Evolutionary conservation across 208 protist genomes (phyloP).

Genomic region (Crithidia acanthocephali): DNA sequence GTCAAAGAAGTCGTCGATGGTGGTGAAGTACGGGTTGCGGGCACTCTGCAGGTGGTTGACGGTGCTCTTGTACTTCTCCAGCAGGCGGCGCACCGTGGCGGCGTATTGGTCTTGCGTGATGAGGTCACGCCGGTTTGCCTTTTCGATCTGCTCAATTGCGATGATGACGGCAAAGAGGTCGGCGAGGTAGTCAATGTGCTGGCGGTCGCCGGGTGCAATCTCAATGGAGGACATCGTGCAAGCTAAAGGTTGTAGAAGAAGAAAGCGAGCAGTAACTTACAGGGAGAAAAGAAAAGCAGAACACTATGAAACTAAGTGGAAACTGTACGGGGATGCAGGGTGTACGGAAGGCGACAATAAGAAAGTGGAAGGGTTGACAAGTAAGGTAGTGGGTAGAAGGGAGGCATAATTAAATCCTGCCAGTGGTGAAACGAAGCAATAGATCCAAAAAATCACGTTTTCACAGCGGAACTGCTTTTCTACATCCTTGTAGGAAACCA

Average conservation of each 20-base stretch:
- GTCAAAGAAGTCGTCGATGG: slow-evolving; percentile 92
- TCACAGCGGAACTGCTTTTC: too few species aligned
- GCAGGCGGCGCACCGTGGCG: slow-evolving; percentile 83
- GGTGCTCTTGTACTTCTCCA: slow-evolving; percentile 96
- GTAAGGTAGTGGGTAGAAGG: too few species aligned
- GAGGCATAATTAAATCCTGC: too few species aligned
- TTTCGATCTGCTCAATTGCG: slow-evolving; percentile 96
- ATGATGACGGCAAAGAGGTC: slow-evolving; percentile 95
- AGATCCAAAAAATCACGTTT: too few species aligned
- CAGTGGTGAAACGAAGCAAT: too few species aligned
- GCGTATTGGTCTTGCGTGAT: slow-evolving; percentile 91
- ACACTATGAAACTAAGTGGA: not conserved
- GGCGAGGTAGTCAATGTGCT: slow-evolving; percentile 94
- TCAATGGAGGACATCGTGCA: slow-evolving; percentile 29
- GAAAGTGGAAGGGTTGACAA: too few species aligned
- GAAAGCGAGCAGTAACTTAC: not conserved
- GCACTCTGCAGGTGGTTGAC: slow-evolving; percentile 69
- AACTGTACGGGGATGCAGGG: too few species aligned
- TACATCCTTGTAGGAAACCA: too few species aligned
- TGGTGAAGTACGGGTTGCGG: slow-evolving; percentile 79
- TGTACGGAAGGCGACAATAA: too few species aligned
- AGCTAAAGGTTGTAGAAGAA: slow-evolving; percentile 4
- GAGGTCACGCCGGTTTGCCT: slow-evolving; percentile 92
- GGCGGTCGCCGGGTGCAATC: slow-evolving; percentile 66
- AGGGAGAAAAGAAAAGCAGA: slow-evolving; percentile 1